Base-by-base conservation (phyloP, 306 rosid species). In the Trichosanthes truncata region DNA sequence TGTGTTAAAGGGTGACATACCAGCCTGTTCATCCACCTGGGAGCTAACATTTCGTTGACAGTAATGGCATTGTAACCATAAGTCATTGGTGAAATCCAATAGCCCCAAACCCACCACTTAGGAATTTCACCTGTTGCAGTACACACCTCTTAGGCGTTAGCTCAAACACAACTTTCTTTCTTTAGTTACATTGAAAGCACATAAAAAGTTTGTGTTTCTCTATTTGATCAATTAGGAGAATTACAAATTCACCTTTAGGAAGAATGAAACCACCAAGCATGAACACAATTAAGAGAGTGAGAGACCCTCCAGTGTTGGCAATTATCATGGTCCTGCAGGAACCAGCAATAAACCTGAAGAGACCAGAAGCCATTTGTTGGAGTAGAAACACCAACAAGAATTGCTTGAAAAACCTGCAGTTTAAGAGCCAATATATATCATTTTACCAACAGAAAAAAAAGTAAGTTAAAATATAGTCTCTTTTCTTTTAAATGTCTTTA, bases 61-160 rank as follows among this genome's bases (percentile, higher is more conserved):
- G 87, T 10, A 33, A 95, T 43, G 55, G 97, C 89, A 83, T 92
- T 90, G 88, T 82, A 95, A 46, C 86, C 88, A 79, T 95, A 92
- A 9, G 92, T 25, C 87, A 95, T 31, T 60, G 98, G 98, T 56
- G 98, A 95, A 83, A 88, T 75, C 98, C 98, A 95, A 65, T 89
- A 92, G 41, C 85, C 97, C 97, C 98, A 95, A 21, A 73, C 23
- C 98, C 98, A 95, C 98, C 98, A 95, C 6, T 87, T 77, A 45
- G 97, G 97, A 88, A 95, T 92, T 35, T 82, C 61, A 53, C 86
- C 98, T 93, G 87, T 76, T 35, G 74, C 26, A 85, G 63, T 14
- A 59, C 48, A 12, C 38, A 43, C 33, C 21, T 46, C 56, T 14
- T 1, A 13, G 49, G 74, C 14, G 15, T 66, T 38, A 66, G 48